Evolutionary conservation across 2,329 filamentous ascomycete species (phyloP).

Genomic region (Fusarium tanahbumbuense): DNA sequence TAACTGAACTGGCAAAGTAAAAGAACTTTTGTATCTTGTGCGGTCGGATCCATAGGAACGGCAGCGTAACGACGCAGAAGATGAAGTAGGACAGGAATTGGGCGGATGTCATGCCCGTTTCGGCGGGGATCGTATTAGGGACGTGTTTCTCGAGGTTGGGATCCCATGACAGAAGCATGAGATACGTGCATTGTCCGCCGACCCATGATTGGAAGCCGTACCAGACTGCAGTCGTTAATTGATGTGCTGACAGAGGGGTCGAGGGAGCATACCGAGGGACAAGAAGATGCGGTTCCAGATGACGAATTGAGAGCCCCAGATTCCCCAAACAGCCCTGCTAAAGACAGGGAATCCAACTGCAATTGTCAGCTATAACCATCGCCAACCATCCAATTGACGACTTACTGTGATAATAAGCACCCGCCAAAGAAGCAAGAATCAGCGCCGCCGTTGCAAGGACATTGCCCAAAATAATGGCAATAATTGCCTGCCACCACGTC

Average conservation of each 20-base stretch:
- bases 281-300: conserved; percentile 58
- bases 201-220: conserved; percentile 61
- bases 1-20: conserved; percentile 53
- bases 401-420: conserved; percentile 56
- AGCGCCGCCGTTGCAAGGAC: conserved; percentile 54
- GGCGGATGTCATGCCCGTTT: conserved; percentile 58
- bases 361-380: not conserved
- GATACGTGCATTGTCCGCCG: conserved; percentile 59
- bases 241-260: not conserved
- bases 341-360: conserved; percentile 55
- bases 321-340: conserved; percentile 54
- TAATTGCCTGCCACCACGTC: conserved; percentile 57
- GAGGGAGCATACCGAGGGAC: conserved; percentile 50
- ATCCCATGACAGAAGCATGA: conserved; percentile 59
- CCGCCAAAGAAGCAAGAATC: conserved; percentile 58
- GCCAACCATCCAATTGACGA: not conserved
- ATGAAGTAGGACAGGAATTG: conserved; percentile 58
- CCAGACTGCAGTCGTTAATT: conserved; percentile 36
- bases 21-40: conserved; percentile 58
- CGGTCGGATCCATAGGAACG: conserved; percentile 58
- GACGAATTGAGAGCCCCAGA: conserved; percentile 57
- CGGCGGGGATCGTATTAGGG: conserved; percentile 55
- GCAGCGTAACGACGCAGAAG: conserved; percentile 58
- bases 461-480: conserved; percentile 55
- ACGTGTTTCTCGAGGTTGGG: conserved; percentile 57